Base-by-base conservation (phyloP, 768 basidiomycete genomes). In the Kondoa malvinella region DNA sequence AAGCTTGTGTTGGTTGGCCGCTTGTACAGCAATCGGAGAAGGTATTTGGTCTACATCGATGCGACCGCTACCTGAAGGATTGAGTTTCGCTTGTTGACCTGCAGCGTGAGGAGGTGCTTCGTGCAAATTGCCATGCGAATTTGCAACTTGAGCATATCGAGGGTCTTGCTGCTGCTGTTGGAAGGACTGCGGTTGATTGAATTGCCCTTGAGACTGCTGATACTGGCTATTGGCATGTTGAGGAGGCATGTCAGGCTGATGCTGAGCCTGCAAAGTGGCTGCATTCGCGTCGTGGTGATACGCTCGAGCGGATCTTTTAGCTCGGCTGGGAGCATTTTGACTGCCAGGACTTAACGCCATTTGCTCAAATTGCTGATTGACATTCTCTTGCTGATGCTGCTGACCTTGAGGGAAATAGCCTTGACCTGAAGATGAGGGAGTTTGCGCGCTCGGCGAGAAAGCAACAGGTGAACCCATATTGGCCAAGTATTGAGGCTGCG, bases 11-110 rank as follows among this genome's bases (percentile, higher is more conserved):
- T 87, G 84, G 81, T 96, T 92, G 3, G 81, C 77, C 72, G 89
- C 87, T 64, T 87, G 84, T 15, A 84, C 80, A 56, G 87, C 85
- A 17, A 89, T 84, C 27, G 90, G 87, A 1, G 91, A 92, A n/a
- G 95, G 95, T 31, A 97, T 85, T 75, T 94, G 91, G 72, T 79
- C 82, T 4, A 87, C 85, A 76, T 96, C 89, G 72, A 99, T 89
- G 67, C 85, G 84, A 59, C 86, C 82, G 56, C 88, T 83, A 66
- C 88, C 81, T 67, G 90, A 86, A 27, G 83, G 82, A 40, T 83
- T 83, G 75, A 87, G 86, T 31, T 86, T 86, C 4, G 86, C 85
- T 74, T 86, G 84, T 4, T 82, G 83, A 70, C 87, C 86, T 68
- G 75, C 73, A 31, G 74, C 69, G 16, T 67, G 64, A 4, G 60